Percentiles rank a stretch among this genome's conserved stretches.
phyloP scores from a whole-genome alignment of 2,329 filamentous ascomycete species.

The Torrubiella hemipterigena region DNA sequence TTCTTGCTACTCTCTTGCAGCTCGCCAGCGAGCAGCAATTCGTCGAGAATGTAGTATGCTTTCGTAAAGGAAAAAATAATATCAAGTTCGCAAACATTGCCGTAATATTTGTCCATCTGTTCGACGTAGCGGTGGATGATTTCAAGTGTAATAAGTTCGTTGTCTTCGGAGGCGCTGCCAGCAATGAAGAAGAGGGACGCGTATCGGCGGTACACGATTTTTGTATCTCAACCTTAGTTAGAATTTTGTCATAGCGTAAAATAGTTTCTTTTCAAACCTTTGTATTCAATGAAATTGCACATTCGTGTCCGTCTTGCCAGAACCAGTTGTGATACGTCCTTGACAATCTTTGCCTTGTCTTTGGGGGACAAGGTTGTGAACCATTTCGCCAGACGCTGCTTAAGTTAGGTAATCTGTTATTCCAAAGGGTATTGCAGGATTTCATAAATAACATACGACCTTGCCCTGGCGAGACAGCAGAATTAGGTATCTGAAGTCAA shows the following conservation, averaged over 20 bases:
- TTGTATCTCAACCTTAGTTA: slow-evolving; percentile 56
- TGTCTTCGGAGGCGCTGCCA: slow-evolving; percentile 92
- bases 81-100: slow-evolving; percentile 97
- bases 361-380: slow-evolving; percentile 95
- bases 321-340: slow-evolving; percentile 96
- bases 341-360: slow-evolving; percentile 99
- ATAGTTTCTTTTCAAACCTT: slow-evolving; percentile 47
- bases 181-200: slow-evolving; percentile 99
- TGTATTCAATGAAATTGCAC: slow-evolving; percentile 99
- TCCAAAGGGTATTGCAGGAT: slow-evolving; percentile 5
- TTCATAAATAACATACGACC: slow-evolving; percentile 87
- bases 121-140: slow-evolving; percentile 99
- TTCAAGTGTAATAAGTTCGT: slow-evolving; percentile 95
- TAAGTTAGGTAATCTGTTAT: slow-evolving; percentile 8
- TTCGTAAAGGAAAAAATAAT: slow-evolving; percentile 99
- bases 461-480: slow-evolving; percentile 97
- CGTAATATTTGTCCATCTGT: slow-evolving; percentile 99
- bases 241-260: slow-evolving; percentile 7
- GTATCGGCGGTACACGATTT: slow-evolving; percentile 97
- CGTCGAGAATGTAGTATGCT: slow-evolving; percentile 97
- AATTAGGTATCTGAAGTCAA: slow-evolving; percentile 70
- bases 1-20: slow-evolving; percentile 99
- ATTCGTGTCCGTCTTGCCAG: slow-evolving; percentile 92
- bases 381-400: slow-evolving; percentile 94
- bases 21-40: slow-evolving; percentile 87